Conservation (phyloP, 768 basidiomycete species). For the Lentinula sp. region DNA sequence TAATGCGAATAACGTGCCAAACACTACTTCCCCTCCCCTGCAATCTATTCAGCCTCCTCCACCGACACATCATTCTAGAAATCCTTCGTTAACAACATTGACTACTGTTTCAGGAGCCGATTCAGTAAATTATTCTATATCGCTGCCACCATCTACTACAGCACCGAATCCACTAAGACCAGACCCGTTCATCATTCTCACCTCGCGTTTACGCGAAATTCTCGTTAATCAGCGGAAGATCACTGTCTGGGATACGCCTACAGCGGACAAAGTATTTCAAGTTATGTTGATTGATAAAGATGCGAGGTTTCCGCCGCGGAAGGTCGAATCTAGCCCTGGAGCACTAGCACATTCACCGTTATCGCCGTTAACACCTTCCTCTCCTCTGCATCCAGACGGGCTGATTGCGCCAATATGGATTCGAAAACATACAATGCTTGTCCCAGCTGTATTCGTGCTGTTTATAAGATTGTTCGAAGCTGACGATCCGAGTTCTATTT, state of each 20-base stretch:
- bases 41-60: slow-evolving; percentile 13
- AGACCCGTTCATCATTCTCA: slow-evolving; percentile 60
- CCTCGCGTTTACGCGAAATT: slow-evolving; percentile 59
- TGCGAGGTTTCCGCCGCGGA: slow-evolving; percentile 83
- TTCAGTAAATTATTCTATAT: background rate
- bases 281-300: slow-evolving; percentile 80
- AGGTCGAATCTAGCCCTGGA: slow-evolving; percentile 22
- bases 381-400: slow-evolving; percentile 91
- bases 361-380: slow-evolving; percentile 85
- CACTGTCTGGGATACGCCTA: slow-evolving; percentile 58
- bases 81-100: slow-evolving; percentile 7
- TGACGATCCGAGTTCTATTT: slow-evolving; percentile 33
- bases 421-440: slow-evolving; percentile 85
- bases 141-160: slow-evolving; percentile 6
- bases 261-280: slow-evolving; percentile 67
- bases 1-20: background rate
- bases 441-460: slow-evolving; percentile 91
- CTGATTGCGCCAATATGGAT: slow-evolving; percentile 98
- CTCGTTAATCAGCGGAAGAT: slow-evolving; percentile 58
- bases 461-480: slow-evolving; percentile 80
- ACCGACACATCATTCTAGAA: slow-evolving; percentile 15
- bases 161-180: slow-evolving; percentile 27
- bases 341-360: slow-evolving; percentile 67
- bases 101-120: background rate
- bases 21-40: slow-evolving; percentile 4